A percentile compares a stretch with the other conserved stretches of the same genome.
Conservation (phyloP, 331 rosid species). For the Rhamnella rubrinervis region DNA sequence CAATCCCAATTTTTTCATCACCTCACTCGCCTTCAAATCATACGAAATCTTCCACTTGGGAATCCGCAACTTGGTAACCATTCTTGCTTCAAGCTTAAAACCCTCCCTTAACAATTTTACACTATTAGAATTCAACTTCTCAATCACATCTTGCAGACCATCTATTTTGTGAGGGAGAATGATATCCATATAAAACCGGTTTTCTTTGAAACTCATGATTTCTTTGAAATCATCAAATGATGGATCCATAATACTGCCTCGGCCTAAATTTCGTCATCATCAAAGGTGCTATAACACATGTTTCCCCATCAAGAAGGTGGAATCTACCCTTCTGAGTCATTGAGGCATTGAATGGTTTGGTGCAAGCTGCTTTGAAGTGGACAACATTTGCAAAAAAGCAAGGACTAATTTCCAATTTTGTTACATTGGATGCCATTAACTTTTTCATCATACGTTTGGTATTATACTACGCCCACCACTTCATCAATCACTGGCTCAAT, state of each 20-base stretch:
- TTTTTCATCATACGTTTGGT: too few relatives aligned
- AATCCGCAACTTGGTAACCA: neutral
- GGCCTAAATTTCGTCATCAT: neutral
- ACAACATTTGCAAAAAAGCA: conserved; percentile 14
- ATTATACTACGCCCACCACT: too few relatives aligned
- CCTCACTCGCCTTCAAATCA: neutral
- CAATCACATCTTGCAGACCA: conserved; percentile 10
- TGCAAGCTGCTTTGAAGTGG: conserved; percentile 25
- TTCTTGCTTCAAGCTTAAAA: neutral
- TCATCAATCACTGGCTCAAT: too few relatives aligned
- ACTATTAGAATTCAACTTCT: neutral
- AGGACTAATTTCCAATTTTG: neutral
- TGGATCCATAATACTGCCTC: neutral
- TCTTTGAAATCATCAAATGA: conserved; percentile 1
- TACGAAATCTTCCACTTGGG: conserved; percentile 19
- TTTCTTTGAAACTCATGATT: neutral
- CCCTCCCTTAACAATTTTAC: neutral
- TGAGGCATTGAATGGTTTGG: neutral
- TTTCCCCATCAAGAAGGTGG: conserved; percentile 21
- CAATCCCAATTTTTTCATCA: neutral
- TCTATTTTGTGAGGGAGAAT: conserved; percentile 18
- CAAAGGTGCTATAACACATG: conserved; percentile 12
- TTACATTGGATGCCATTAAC: neutral
- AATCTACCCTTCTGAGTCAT: neutral
- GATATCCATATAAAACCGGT: conserved; percentile 12